A percentile compares a stretch with the other conserved stretches of the same genome.
Evolutionary conservation across 305 asterid species (phyloP).

Genomic region (Fraxinus baroniana): DNA sequence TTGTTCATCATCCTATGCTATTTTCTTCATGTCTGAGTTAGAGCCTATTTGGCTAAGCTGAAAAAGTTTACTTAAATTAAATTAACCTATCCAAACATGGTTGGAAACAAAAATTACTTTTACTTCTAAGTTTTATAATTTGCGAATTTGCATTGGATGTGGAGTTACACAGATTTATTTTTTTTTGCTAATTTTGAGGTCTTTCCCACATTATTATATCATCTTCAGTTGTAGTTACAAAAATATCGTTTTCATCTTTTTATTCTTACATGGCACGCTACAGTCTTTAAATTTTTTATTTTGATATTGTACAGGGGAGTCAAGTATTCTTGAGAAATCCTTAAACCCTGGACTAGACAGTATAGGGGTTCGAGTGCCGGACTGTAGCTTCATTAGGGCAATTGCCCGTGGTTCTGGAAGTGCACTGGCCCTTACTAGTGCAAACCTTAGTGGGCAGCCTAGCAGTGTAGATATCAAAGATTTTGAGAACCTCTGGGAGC

Average conservation of each 20-base stretch:
- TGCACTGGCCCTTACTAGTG: slow-evolving; percentile 89
- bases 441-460: slow-evolving; percentile 79
- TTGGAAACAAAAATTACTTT: background rate
- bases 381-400: slow-evolving; percentile 63
- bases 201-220: background rate
- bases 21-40: background rate
- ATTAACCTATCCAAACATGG: background rate
- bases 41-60: background rate
- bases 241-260: background rate
- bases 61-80: background rate
- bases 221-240: background rate
- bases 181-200: background rate
- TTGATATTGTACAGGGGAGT: slow-evolving; percentile 52
- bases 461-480: slow-evolving; percentile 76
- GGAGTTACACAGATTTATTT: background rate
- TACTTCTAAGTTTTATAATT: background rate
- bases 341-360: slow-evolving; percentile 79
- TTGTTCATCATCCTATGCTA: background rate
- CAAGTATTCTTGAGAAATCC: slow-evolving; percentile 76
- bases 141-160: background rate
- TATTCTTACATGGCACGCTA: background rate
- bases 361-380: slow-evolving; percentile 91
- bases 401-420: slow-evolving; percentile 71
- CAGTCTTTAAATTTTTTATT: background rate
- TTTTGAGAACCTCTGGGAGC: slow-evolving; percentile 74